Conservation (phyloP, 345 rosid species). For the Citrus australasica region DNA sequence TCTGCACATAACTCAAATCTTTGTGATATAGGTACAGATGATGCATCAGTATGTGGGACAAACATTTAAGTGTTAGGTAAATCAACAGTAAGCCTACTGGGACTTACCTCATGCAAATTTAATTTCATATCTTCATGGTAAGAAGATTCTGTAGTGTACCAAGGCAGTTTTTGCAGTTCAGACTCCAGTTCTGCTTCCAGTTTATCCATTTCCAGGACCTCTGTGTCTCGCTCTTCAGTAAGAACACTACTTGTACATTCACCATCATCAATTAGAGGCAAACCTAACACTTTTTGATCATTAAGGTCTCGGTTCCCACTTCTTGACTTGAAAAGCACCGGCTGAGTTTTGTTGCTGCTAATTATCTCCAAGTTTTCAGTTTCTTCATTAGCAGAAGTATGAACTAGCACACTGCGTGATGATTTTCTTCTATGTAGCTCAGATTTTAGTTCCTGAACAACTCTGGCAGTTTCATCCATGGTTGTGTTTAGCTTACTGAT, state of each 20-base stretch:
- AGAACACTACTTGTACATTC: constrained; percentile 77
- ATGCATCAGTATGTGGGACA: neutral
- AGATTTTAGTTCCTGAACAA: constrained; percentile 62
- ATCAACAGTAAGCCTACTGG: neutral
- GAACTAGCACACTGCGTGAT: constrained; percentile 18
- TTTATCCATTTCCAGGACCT: constrained; percentile 56
- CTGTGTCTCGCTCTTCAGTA: constrained; percentile 67
- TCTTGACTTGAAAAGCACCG: constrained; percentile 18
- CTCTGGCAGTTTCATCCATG: constrained; percentile 68
- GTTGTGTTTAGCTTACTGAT: constrained; percentile 54
- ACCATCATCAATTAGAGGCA: constrained; percentile 38
- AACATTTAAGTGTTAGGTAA: neutral
- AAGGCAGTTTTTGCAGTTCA: constrained; percentile 73
- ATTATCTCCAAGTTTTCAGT: constrained; percentile 20
- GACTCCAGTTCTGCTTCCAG: constrained; percentile 80
- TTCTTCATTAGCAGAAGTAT: constrained; percentile 19
- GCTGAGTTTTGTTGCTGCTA: constrained; percentile 17
- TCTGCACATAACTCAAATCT: neutral
- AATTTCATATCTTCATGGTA: constrained; percentile 10
- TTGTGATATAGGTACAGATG: neutral
- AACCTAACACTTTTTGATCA: constrained; percentile 21
- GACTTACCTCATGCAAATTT: constrained; percentile 42
- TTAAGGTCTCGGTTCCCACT: constrained; percentile 22
- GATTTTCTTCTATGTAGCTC: constrained; percentile 56
- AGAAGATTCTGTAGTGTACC: constrained; percentile 20